These are phyloP conservation scores for Cutaneotrichosporon mucoides DNA, from an alignment of 1,284 basidiomycete species.

Conservation along the genomic window DNA sequence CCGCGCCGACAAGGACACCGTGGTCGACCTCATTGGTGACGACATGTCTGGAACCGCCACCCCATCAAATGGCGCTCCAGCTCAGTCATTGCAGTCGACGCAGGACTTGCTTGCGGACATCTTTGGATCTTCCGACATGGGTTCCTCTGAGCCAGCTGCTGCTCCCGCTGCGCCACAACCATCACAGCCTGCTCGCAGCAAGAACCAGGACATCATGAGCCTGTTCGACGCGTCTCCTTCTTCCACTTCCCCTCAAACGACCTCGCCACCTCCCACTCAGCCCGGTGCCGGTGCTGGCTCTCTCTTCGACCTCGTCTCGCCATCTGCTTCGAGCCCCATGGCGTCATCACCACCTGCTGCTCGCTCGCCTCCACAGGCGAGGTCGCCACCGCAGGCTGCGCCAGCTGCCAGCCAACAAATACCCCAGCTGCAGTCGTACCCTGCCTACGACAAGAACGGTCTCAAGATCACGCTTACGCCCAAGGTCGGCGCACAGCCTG, in stretches of 20 bases:
- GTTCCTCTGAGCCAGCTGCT: constrained; percentile 41
- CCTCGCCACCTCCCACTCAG: constrained; percentile 14
- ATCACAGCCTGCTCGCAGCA: constrained; percentile 54
- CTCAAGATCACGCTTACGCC: constrained; percentile 87
- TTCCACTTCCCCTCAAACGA: constrained; percentile 9
- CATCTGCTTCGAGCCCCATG: constrained; percentile 5
- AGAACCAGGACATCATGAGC: constrained; percentile 76
- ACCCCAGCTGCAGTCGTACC: constrained; percentile 65
- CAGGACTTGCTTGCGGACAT: constrained; percentile 91
- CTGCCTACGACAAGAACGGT: constrained; percentile 86
- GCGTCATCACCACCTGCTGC: constrained; percentile 9
- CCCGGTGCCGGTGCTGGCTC: constrained; percentile 28
- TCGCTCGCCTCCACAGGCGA: constrained; percentile 17
- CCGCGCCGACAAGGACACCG: constrained; percentile 64
- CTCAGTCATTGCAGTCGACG: constrained; percentile 60
- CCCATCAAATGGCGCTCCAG: constrained; percentile 19
- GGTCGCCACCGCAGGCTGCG: constrained; percentile 29
- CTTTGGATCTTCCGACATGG: constrained; percentile 61
- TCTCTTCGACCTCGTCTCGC: constrained; percentile 40
- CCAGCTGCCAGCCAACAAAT: constrained; percentile 27
- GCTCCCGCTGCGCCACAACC: constrained; percentile 52
- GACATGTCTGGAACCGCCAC: constrained; percentile 55
- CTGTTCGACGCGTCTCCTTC: constrained; percentile 63
- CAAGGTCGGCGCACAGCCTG: constrained; percentile 70
- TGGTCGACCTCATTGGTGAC: constrained; percentile 70